Conservation (phyloP, 2,329 filamentous ascomycete species). For the Pyrenophora graminea region DNA sequence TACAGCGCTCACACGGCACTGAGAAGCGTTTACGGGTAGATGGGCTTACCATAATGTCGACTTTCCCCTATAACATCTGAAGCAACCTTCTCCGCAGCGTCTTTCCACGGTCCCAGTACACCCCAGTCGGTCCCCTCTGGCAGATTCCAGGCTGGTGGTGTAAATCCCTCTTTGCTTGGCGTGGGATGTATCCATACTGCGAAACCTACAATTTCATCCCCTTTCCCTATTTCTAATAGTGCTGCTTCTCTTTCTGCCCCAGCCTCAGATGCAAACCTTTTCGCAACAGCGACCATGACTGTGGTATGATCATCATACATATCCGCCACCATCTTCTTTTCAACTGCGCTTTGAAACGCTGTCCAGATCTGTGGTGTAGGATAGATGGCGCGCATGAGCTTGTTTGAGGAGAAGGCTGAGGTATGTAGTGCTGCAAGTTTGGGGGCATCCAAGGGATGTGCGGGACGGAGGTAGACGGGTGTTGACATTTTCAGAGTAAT, state of each 20-base stretch:
- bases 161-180: background rate
- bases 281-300: conserved; percentile 2
- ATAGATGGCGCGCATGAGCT: conserved; percentile 13
- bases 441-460: conserved; percentile 1
- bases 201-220: conserved; percentile 4
- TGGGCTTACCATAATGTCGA: conserved; percentile 11
- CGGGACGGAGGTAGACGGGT: background rate
- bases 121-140: conserved; percentile 10
- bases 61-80: conserved; percentile 3
- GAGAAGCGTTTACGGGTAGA: background rate
- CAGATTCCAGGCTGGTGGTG: conserved; percentile 7
- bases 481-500: background rate
- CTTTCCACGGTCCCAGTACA: conserved; percentile 8
- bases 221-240: background rate
- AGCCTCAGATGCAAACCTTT: too few relatives aligned
- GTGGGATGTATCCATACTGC: conserved; percentile 10
- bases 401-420: conserved; percentile 11
- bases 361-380: conserved; percentile 8
- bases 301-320: conserved; percentile 8
- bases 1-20: too few relatives aligned
- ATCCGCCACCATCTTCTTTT: conserved; percentile 6
- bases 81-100: conserved; percentile 2
- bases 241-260: background rate
- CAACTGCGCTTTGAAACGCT: conserved; percentile 5
- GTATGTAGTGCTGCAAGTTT: conserved; percentile 7